A percentile compares a stretch with the other conserved stretches of the same genome.
These are phyloP conservation scores for Citrus reticulata DNA, from an alignment of 345 rosid genomes.

Conservation along the genomic window DNA sequence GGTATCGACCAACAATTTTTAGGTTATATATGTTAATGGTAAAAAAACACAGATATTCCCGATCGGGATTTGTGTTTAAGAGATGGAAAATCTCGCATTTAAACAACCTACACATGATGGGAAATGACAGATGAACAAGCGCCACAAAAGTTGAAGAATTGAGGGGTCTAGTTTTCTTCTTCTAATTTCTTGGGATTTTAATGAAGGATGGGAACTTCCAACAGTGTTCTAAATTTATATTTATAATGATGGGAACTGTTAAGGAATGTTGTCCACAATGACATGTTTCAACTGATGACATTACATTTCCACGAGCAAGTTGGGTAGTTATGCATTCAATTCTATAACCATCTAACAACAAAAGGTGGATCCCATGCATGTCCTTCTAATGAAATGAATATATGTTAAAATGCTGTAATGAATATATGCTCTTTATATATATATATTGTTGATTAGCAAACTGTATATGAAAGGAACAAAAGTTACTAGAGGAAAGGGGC, in stretches of 20 bases:
- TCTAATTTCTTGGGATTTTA: neutral
- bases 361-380: slow-evolving; percentile 30
- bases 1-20: fast-evolving
- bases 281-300: slow-evolving; percentile 4
- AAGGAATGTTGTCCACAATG: slow-evolving; percentile 27
- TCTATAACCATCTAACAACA: slow-evolving; percentile 7
- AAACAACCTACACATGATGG: neutral
- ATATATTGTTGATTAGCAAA: neutral
- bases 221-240: slow-evolving; percentile 2
- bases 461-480: neutral
- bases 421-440: neutral
- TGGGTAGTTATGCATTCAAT: slow-evolving; percentile 26
- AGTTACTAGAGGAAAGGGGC: neutral
- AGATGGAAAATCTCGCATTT: neutral
- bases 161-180: neutral
- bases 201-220: slow-evolving; percentile 7
- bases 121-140: slow-evolving; percentile 5
- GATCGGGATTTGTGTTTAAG: neutral
- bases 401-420: too few species aligned
- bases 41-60: too few species aligned
- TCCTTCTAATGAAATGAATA: neutral
- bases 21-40: too few species aligned
- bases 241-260: slow-evolving; percentile 16
- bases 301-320: slow-evolving; percentile 4
- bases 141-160: slow-evolving; percentile 9